A percentile compares a stretch with the other conserved stretches of the same genome.
These are phyloP conservation scores for Solanum chmielewskii DNA, from an alignment of 257 asterid species.

Conservation along the genomic window DNA sequence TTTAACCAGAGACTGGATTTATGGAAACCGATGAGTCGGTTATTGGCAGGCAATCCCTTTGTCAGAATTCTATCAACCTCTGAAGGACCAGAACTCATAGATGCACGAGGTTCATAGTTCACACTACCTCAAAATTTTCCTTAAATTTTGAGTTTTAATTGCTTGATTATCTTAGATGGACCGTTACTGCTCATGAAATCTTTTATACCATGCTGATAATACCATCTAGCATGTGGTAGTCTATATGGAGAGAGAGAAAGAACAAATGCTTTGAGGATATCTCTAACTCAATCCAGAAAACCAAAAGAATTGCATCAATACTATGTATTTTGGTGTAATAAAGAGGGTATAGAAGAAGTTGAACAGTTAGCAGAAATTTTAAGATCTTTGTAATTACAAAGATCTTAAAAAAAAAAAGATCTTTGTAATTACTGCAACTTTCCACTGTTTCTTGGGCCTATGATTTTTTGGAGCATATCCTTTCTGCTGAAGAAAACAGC, in stretches of 20 bases:
- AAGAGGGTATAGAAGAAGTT: background rate
- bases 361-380: background rate
- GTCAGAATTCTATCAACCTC: constrained; percentile 15
- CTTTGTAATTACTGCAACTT: background rate
- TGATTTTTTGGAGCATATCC: background rate
- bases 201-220: background rate
- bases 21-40: constrained; percentile 27
- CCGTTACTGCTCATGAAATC: background rate
- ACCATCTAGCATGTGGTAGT: background rate
- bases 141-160: background rate
- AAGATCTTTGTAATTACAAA: background rate
- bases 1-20: constrained; percentile 26
- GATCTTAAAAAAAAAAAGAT: background rate
- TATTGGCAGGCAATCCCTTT: constrained; percentile 19
- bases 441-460: background rate
- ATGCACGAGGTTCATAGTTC: constrained; percentile 42
- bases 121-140: background rate
- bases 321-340: background rate
- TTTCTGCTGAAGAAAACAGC: background rate
- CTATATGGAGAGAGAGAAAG: background rate
- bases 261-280: background rate
- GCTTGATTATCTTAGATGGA: background rate
- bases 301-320: background rate
- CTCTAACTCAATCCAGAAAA: background rate
- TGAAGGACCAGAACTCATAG: constrained; percentile 22